Evolutionary conservation across 2,329 filamentous ascomycete genomes (phyloP), one percentile per base, ranked within the genome.

Genomic region (Aspergillus luchuensis): DNA sequence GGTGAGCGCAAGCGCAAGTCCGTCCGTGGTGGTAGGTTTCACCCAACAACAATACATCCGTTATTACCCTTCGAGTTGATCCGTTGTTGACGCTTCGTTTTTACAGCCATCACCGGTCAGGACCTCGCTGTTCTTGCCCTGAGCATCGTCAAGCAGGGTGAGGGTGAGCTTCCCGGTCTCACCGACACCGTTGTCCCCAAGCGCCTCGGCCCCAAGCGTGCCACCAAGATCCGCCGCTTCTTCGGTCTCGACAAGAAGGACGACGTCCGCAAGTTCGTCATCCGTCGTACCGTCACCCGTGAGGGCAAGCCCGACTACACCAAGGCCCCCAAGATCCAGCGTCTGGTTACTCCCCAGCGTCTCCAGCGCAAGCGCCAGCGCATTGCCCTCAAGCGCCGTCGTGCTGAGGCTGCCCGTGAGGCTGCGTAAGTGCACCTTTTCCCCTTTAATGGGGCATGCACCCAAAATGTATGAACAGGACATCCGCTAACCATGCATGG

Each of bases 211-310:
- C 95, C 95, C 86, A 99, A 99, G 93, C 91, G 95, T 79, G 95
- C 95, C 80, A 97, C 92, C 86, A 99, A 98, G 92, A 98, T 99
- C 85, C 92, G 94, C 84, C 90, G 89, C 81, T 99, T 99, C 91
- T 99, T 98, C 87, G 89, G 92, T 86, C 91, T 99, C 88, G 94
- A 90, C 91, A 98, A 98, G 93, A 93, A 98, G 90, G 95, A 99
- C 87, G 95, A 99, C 91, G 94, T 98, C 84, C 94, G 95, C 87
- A 97, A 98, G 87, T 99, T 97, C 86, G 95, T 99, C 83, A 98
- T 99, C 79, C 95, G 95, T 81, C 95, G 95, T 82, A 95, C 98
- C 83, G 89, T 99, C 77, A 89, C 92, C 85, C 91, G 89, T 79
- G 95, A 98, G 87, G 94, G 92, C 84, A 96, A 95, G 86, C 90